A percentile compares a stretch with the other conserved stretches of the same genome.
Evolutionary conservation across 768 basidiomycete species (phyloP).

Genomic region (Agrocybe chaxingu): DNA sequence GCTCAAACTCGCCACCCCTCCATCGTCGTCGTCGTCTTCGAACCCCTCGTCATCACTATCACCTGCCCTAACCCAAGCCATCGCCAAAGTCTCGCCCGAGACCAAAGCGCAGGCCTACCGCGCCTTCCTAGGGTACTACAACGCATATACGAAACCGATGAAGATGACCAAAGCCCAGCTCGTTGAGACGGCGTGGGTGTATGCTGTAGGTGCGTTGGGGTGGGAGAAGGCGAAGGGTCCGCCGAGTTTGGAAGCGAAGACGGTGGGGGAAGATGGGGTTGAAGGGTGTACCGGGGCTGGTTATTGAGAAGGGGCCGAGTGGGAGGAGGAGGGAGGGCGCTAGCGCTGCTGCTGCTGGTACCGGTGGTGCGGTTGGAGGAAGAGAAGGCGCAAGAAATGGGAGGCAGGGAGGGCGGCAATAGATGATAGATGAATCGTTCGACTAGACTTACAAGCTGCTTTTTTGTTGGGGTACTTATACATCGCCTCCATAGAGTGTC

Average conservation of each 20-base stretch:
- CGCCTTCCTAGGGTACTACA: constrained; percentile 59
- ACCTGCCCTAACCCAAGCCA: constrained; percentile 13
- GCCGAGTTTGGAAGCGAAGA: constrained; percentile 39
- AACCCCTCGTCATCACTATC: not conserved
- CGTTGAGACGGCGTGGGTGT: constrained; percentile 37
- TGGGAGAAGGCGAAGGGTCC: constrained; percentile 26
- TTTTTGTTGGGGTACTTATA: too few relatives aligned
- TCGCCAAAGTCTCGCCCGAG: constrained; percentile 20
- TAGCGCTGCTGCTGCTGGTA: too few relatives aligned
- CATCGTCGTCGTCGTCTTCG: constrained; percentile 10
- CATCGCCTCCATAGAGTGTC: too few relatives aligned
- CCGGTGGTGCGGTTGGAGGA: too few relatives aligned
- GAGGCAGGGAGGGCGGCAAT: too few relatives aligned
- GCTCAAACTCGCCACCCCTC: constrained; percentile 28
- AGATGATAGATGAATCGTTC: too few relatives aligned
- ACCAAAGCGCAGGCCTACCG: constrained; percentile 50
- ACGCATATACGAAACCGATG: constrained; percentile 31
- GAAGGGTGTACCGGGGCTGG: too few relatives aligned
- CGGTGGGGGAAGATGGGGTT: constrained; percentile 46
- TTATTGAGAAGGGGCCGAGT: too few relatives aligned
- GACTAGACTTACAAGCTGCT: too few relatives aligned
- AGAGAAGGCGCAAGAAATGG: too few relatives aligned
- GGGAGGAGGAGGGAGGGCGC: too few relatives aligned
- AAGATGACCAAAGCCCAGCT: constrained; percentile 36
- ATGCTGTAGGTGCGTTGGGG: constrained; percentile 31